Percentiles rank a stretch among this genome's conserved stretches.
Evolutionary conservation across 345 rosid genomes (phyloP).

Genomic region (Trapa incisa): DNA sequence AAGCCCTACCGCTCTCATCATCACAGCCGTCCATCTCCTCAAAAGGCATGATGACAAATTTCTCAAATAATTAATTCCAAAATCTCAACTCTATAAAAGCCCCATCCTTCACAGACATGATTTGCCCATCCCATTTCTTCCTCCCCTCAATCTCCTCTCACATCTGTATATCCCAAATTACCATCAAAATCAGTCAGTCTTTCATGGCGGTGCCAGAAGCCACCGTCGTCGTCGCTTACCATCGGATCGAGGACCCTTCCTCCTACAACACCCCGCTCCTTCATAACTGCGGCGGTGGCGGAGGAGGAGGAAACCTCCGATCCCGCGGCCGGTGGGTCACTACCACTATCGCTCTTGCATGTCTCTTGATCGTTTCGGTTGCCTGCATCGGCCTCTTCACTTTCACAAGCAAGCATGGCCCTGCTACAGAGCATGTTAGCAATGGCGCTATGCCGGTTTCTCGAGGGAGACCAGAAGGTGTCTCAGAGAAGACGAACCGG

Average conservation of each 20-base stretch:
- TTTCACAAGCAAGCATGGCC: background rate
- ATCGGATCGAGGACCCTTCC: background rate
- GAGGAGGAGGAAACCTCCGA: background rate
- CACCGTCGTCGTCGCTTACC: background rate
- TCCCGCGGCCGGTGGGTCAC: constrained; percentile 9
- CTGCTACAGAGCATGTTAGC: background rate
- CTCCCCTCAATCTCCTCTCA: no score
- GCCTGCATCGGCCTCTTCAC: constrained; percentile 18
- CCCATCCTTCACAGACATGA: no score
- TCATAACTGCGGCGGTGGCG: background rate
- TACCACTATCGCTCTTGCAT: constrained; percentile 16
- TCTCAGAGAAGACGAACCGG: constrained; percentile 55
- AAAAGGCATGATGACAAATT: no score
- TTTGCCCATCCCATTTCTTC: no score
- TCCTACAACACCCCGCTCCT: background rate
- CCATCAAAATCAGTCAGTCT: background rate
- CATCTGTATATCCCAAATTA: no score
- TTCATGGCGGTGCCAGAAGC: background rate
- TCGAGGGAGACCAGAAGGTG: constrained; percentile 48
- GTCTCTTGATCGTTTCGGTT: constrained; percentile 19
- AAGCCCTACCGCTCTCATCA: no score
- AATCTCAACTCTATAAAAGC: no score
- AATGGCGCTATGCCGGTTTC: background rate
- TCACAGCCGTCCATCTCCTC: no score
- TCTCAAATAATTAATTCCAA: no score